These are phyloP conservation scores for Alloascoidea africana DNA, from an alignment of 805 yeast species.

Conservation along the genomic window DNA sequence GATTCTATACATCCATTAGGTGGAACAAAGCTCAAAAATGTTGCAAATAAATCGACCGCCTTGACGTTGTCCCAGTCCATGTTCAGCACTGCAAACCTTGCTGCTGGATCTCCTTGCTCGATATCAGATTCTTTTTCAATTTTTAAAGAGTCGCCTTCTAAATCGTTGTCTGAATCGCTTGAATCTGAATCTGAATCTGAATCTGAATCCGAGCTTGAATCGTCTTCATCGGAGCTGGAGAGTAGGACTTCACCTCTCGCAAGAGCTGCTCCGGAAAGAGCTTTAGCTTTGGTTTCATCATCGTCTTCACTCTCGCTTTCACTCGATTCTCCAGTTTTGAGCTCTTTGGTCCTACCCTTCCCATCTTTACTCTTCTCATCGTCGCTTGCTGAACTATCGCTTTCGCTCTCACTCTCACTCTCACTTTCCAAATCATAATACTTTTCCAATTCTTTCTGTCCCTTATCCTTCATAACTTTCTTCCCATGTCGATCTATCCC, in stretches of 20 bases:
- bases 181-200: slow-evolving; percentile 30
- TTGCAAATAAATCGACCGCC: slow-evolving; percentile 77
- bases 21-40: slow-evolving; percentile 78
- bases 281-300: slow-evolving; percentile 7
- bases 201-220: slow-evolving; percentile 26
- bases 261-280: slow-evolving; percentile 15
- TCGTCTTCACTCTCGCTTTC: slow-evolving; percentile 17
- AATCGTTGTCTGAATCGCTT: slow-evolving; percentile 24
- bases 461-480: slow-evolving; percentile 32
- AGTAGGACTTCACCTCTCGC: slow-evolving; percentile 55
- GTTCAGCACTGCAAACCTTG: slow-evolving; percentile 79
- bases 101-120: slow-evolving; percentile 80
- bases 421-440: slow-evolving; percentile 37
- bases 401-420: slow-evolving; percentile 4
- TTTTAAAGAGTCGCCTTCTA: slow-evolving; percentile 29
- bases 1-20: slow-evolving; percentile 49
- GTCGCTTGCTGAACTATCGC: neutral
- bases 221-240: slow-evolving; percentile 17
- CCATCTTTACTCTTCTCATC: neutral
- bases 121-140: slow-evolving; percentile 48
- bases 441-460: slow-evolving; percentile 40
- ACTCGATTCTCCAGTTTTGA: neutral
- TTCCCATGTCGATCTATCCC: slow-evolving; percentile 84
- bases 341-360: neutral
- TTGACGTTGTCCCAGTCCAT: slow-evolving; percentile 95